Base-by-base conservation (phyloP, 2,329 filamentous ascomycete genomes). In the Colletotrichum tofieldiae region DNA sequence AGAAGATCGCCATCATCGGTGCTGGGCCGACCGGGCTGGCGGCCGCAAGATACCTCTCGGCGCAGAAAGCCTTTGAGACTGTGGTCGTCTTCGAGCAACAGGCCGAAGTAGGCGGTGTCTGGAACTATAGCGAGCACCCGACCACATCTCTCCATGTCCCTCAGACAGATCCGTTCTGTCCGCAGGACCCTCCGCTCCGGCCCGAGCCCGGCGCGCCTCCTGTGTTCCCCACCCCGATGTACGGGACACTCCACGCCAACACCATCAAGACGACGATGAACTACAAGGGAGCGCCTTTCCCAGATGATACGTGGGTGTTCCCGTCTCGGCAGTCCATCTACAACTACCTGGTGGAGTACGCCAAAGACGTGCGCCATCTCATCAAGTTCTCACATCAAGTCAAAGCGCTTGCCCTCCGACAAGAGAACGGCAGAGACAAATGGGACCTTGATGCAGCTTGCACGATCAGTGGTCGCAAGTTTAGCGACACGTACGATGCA, bases 21-120 rank as follows among this genome's bases (percentile, higher is more conserved):
- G 95, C 93, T 12, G 95, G 95, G 0, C 93, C 95, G 0, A 90
- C 89, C 74, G 95, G 96, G 5, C 85, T 98, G 5, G 90, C 92
- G 35, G 91, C 93, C 32, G 94, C 94, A 65, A 96, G 94, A 86
- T 95, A 95, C 78, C 86, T 98, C 23, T 80, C 89, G 14, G 94
- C 93, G 0, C 94, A 92, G 86, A 78, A 85, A 47, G 75, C 80
- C 1, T 96, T 96, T 77, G 83, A 90, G 16, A 88, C 85, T 39
- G 91, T 98, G 72, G 89, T 91, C 72, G 82, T 98, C 49, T 97
- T 93, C 77, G 96, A 98, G 82, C 94, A 98, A 81, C 91, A 94
- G 75, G 84, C 87, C 55, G 87, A 90, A 59, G 89, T 93, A 8
- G 96, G 95, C 69, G 96, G 96, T 2, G 90, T 96, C 12, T 98